Base-by-base conservation (phyloP, 805 yeast species). In the Suhomyces prunicola region DNA sequence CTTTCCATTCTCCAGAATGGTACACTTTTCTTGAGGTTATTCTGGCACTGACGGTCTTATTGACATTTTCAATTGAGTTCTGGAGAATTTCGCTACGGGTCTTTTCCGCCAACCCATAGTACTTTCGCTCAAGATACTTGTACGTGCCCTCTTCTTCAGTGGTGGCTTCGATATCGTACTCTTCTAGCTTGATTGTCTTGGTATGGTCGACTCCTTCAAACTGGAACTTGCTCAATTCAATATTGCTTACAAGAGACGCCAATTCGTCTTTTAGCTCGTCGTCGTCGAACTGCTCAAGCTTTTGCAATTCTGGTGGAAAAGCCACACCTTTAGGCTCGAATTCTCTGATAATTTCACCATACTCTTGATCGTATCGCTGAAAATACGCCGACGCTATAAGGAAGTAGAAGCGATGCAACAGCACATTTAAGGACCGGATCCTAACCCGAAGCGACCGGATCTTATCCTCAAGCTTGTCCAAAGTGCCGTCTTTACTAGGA, bases 361-460 rank as follows among this genome's bases (percentile, higher is more conserved):
- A 75, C 47, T 71, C 77, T 19, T 57, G 60, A 57, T 75, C 77
- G 53, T 72, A 67, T 8, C 61, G 51, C 56, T 87, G 92, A 57
- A 78, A 88, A 61, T 87, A 82, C 0, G 88, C 81, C 1, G 91
- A 83, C 0, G 90, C 97, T 24, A 88, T 72, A 56, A 90, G 82
- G 63, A 92, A 93, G 62, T 82, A 87, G 44, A 86, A 78, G 49
- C 92, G 85, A 65, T 94, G 97, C 13, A 89, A 69, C 9, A 83
- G 61, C 48, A 89, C 87, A 31, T 78, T 58, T 83, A 84, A 79
- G 12, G 72, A 62, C 55, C 88, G 69, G 9, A 79, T 60, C 49
- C 78, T 71, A 7, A 60, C 12, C 48, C 65, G 67, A 1, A 60
- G 49, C 2, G 54, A 39, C 13, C 60, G 57, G n/a, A 70, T 63